A percentile compares a stretch with the other conserved stretches of the same genome.
These are phyloP conservation scores for Brassica cretica DNA, from an alignment of 345 rosid genomes.

Conservation along the genomic window DNA sequence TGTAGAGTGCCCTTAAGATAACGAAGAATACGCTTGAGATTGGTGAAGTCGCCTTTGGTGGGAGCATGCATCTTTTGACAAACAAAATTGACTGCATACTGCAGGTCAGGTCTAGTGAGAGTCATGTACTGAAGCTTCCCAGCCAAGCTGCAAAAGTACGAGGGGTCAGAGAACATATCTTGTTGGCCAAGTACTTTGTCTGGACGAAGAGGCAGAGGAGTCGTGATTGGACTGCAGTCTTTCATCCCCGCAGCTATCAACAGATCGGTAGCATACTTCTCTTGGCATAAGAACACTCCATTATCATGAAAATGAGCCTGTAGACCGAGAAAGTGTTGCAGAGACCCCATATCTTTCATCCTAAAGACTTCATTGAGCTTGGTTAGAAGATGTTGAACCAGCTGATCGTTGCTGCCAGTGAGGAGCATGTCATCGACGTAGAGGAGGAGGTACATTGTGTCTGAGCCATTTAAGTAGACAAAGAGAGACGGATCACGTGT, in stretches of 20 bases:
- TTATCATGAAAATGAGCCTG: not conserved
- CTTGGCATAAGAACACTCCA: not conserved
- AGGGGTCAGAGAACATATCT: not conserved
- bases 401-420: no score
- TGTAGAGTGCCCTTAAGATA: not conserved
- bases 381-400: no score
- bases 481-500: no score
- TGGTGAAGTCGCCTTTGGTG: fast-evolving
- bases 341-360: no score
- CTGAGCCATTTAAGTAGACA: no score
- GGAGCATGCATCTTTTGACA: not conserved
- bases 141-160: not conserved
- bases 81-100: not conserved
- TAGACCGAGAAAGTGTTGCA: not conserved
- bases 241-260: not conserved
- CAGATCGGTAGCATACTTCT: not conserved
- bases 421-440: no score
- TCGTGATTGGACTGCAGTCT: not conserved
- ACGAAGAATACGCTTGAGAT: not conserved
- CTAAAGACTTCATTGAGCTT: no score
- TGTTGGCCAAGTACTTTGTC: not conserved
- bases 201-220: not conserved
- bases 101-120: not conserved
- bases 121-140: not conserved
- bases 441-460: no score